phyloP scores from a whole-genome alignment of 1,139 yeast genomes.

The Hansenula anomala region DNA sequence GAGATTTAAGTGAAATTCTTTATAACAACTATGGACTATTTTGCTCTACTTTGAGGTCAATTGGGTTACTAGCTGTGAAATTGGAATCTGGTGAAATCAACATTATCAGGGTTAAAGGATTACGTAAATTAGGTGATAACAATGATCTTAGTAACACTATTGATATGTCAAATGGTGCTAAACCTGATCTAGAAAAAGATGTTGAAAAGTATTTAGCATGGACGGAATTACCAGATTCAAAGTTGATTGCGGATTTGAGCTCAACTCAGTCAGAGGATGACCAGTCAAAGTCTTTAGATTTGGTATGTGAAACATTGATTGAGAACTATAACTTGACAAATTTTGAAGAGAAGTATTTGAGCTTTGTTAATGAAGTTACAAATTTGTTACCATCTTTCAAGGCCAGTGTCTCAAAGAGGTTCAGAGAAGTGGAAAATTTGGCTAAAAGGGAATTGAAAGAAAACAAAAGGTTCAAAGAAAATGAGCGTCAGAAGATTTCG shows the following conservation, averaged over 20 bases:
- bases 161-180: constrained; percentile 14
- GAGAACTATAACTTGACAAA: constrained; percentile 19
- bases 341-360: constrained; percentile 18
- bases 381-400: constrained; percentile 44
- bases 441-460: constrained; percentile 85
- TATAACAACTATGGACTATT: constrained; percentile 27
- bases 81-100: constrained; percentile 35
- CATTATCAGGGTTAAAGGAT: constrained; percentile 67
- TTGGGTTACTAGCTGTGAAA: constrained; percentile 63
- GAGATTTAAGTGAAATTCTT: constrained; percentile 23
- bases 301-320: constrained; percentile 15
- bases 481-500: constrained; percentile 51
- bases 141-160: constrained; percentile 10
- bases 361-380: constrained; percentile 16
- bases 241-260: constrained; percentile 7
- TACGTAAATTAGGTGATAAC: constrained; percentile 38
- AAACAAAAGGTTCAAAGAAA: constrained; percentile 48
- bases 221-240: constrained; percentile 13
- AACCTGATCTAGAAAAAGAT: constrained; percentile 18
- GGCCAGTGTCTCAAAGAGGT: constrained; percentile 68
- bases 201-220: constrained; percentile 10
- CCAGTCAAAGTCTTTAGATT: constrained; percentile 14
- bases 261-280: constrained; percentile 3
- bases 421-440: constrained; percentile 85
- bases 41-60: constrained; percentile 47